phyloP scores from a whole-genome alignment of 805 yeast genomes.

The Schwanniomyces sp. region DNA sequence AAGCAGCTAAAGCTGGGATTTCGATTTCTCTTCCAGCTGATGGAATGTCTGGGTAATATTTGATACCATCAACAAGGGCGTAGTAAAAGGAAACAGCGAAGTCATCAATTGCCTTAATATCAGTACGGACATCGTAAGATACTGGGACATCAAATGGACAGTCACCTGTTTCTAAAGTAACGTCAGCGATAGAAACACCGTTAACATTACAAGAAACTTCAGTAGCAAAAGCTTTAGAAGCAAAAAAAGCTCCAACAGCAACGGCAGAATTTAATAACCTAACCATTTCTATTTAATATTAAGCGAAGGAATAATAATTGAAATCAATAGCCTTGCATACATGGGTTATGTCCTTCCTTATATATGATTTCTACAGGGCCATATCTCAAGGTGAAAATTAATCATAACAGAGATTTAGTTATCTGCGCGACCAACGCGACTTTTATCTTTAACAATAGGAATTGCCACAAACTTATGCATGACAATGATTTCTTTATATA shows the following conservation, averaged over 20 bases:
- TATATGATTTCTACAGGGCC: background rate
- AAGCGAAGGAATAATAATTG: background rate
- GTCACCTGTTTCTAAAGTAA: conserved; percentile 39
- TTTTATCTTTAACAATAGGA: background rate
- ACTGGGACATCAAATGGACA: conserved; percentile 39
- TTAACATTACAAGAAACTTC: conserved; percentile 38
- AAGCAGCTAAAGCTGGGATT: conserved; percentile 32
- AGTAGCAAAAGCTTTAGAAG: conserved; percentile 26
- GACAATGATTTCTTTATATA: background rate
- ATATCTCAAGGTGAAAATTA: background rate
- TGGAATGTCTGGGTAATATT: conserved; percentile 33
- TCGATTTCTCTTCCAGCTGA: conserved; percentile 31
- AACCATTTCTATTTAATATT: conserved; percentile 10
- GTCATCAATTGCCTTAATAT: conserved; percentile 26
- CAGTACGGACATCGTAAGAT: conserved; percentile 20
- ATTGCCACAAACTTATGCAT: background rate
- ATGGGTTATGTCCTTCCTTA: background rate
- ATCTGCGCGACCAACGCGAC: background rate
- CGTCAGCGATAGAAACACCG: conserved; percentile 32
- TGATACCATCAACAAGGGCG: conserved; percentile 18
- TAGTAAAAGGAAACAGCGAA: conserved; percentile 38
- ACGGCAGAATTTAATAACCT: conserved; percentile 8
- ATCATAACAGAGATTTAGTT: too few species aligned
- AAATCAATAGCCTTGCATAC: background rate
- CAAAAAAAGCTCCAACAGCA: conserved; percentile 13